Evolutionary conservation across 805 yeast genomes (phyloP), one percentile per base, ranked within the genome.

Genomic region (Barnettozyma sp.): DNA sequence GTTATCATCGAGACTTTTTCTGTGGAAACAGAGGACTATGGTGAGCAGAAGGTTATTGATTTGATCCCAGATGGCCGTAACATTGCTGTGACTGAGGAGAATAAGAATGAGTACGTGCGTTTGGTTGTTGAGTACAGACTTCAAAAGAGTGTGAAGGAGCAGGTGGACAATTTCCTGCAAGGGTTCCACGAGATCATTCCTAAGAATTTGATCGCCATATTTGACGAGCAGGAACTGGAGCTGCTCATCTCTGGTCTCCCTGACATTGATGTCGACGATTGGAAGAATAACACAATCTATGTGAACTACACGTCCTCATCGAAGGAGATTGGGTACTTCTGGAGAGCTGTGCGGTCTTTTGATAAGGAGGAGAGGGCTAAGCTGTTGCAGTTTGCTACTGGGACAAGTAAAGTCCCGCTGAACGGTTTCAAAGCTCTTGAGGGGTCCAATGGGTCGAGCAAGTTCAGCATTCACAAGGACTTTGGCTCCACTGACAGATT

Each of bases 261-360:
- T 2, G 96, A 90, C 50, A 87, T 92, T 50, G 95, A 86, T 61
- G 90, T 90, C 15, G 85, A 79, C 47, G 99, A 92, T 55, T 92
- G 99, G 99, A 82, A 83, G 46, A 79, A 76, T 51, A 83, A 92
- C 55, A 75, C 96, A 2, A 68, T 64, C 1, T 82, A 92, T 59
- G 80, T 73, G 32, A 90, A 87, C 54, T 92, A 90, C 56, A 73
- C 86, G 0, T 70, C 88, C 1, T 70, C 83, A 2, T 83, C 94
- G 2, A 77, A 84, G 21, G 97, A 88, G 54, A 79, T 92, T 38
- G 87, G 82, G 53, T 90, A 97, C 84, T 92, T 92, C 62, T 92
- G 99, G 99, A 70, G 97, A 54, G 95, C 97, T 1, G 96, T 92
- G 11, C 76, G 86, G 50, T 84, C 97, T 1, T 92, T 92, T 61